These are phyloP conservation scores for Russula ochroleuca DNA, from an alignment of 768 basidiomycete species.

Conservation along the genomic window DNA sequence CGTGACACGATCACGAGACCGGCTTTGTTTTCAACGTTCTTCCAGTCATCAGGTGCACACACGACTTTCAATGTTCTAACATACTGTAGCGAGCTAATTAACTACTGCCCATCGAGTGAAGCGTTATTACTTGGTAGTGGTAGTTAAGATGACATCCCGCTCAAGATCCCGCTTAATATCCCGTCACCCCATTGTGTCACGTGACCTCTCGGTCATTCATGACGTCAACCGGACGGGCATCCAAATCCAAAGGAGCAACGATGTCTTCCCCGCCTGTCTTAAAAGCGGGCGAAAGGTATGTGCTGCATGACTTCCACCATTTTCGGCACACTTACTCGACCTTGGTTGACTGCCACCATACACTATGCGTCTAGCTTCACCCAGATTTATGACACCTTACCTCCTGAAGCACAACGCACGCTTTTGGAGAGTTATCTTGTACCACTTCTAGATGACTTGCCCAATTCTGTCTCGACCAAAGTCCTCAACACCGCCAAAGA, in stretches of 20 bases:
- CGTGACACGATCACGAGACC: conserved; percentile 22
- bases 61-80: not conserved
- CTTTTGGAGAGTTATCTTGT: conserved; percentile 50
- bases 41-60: not conserved
- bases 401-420: conserved; percentile 47
- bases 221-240: not conserved
- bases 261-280: not conserved
- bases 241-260: not conserved
- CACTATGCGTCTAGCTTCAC: not conserved
- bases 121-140: not conserved
- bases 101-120: too few species aligned
- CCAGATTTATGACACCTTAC: conserved; percentile 46
- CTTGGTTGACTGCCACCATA: not conserved
- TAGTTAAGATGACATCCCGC: not conserved
- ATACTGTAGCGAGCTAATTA: too few species aligned
- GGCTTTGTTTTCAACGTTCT: not conserved
- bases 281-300: not conserved
- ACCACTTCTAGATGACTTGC: conserved; percentile 44
- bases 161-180: not conserved
- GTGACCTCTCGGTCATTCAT: not conserved
- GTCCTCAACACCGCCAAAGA: conserved; percentile 41
- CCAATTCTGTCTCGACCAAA: conserved; percentile 39
- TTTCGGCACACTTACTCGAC: too few species aligned
- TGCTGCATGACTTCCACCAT: not conserved
- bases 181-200: too few species aligned